Evolutionary conservation across 139 green algal species (phyloP), one percentile per base, ranked within the genome.

Genomic region (Chlamydomonas eustigma): DNA sequence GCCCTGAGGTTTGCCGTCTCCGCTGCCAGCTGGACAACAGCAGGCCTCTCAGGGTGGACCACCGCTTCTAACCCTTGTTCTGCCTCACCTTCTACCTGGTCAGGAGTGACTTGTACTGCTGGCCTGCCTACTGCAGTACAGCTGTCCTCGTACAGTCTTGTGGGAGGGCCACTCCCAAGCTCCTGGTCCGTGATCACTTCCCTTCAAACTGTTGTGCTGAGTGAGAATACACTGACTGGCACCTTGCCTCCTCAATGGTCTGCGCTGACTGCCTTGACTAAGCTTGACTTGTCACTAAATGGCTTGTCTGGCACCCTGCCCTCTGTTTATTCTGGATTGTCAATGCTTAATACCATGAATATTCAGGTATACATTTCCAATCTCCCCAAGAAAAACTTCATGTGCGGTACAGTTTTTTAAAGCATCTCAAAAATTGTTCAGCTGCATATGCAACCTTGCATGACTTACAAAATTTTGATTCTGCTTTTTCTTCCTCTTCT

Each of bases 221-320:
- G 58, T 33, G 35, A 25, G 24, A 50, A 73, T 34, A 32, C 32
- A 2, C 39, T 84, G 24, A 64, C 39, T n/a, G 75, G 79, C 32
- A 38, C 35, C 1, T 24, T 83, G 36, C 78, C 44, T 1, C 0
- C 44, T 5, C n/a, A 12, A 2, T 73, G 64, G 52, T 4, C 71
- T 12, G 24, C 24, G 3, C 50, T 76, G 37, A 65, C 69, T 32
- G 36, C 69, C 25, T n/a, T 76, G 8, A 33, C 4, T 4, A 18
- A 4, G 24, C 37, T 76, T 22, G 69, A 64, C 37, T 25, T 76
- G 30, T 76, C 69, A 8, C 37, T 64, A 25, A 76, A 64, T 39
- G 5, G 4, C 4, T 18, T 76, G 30, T 37, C 30, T 12, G 69
- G 69, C 22, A n/a, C 36, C 6, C 69, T 76, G 69, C 69, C 69